These are phyloP conservation scores for Hericium alpestre DNA, from an alignment of 768 basidiomycete genomes.

Conservation along the genomic window DNA sequence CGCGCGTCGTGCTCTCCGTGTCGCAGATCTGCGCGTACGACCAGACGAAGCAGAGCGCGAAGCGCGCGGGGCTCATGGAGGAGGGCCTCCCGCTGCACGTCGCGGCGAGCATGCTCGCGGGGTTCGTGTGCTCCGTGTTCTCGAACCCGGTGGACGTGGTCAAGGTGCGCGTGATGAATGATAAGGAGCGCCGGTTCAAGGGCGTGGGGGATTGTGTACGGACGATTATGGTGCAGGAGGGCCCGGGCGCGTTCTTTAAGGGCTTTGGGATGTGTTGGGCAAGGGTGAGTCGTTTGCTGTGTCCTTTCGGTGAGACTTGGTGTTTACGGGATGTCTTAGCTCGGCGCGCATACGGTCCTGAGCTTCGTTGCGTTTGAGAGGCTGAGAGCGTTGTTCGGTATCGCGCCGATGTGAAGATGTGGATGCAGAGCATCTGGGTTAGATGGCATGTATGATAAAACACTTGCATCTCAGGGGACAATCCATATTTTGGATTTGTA, in stretches of 20 bases:
- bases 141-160: conserved; percentile 30
- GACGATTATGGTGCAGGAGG: conserved; percentile 21
- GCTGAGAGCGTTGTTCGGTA: conserved; percentile 20
- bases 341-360: conserved; percentile 26
- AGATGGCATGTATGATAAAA: too few relatives aligned
- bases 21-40: conserved; percentile 28
- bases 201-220: conserved; percentile 22
- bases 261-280: conserved; percentile 33
- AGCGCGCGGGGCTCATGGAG: conserved; percentile 20
- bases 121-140: conserved; percentile 27
- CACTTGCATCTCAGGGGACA: too few relatives aligned
- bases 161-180: conserved; percentile 29
- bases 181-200: conserved; percentile 20
- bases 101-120: conserved; percentile 24
- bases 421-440: too few relatives aligned
- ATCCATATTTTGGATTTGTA: too few relatives aligned
- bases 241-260: conserved; percentile 25
- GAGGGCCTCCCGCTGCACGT: conserved; percentile 25
- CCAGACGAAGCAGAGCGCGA: conserved; percentile 25
- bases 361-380: conserved; percentile 26
- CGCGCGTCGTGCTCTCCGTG: conserved; percentile 23
- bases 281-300: conserved; percentile 16
- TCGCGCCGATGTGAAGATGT: conserved; percentile 21
- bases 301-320: not conserved
- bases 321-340: conserved; percentile 10